phyloP scores from a whole-genome alignment of 1,139 yeast genomes.

The Zygosaccharomyces sapae region DNA sequence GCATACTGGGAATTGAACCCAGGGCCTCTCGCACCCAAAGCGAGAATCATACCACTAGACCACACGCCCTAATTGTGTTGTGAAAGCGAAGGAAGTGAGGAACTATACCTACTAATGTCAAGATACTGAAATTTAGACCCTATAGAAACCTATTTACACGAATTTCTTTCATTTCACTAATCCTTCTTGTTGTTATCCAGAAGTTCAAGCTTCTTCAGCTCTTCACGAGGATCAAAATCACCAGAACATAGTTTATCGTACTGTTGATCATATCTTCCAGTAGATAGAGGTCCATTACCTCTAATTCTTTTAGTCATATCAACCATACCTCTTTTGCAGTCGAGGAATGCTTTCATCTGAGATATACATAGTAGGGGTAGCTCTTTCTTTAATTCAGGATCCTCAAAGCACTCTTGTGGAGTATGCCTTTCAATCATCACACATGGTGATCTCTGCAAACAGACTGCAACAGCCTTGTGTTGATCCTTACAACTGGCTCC shows the following conservation, averaged over 20 bases:
- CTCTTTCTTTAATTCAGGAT: slow-evolving; percentile 70
- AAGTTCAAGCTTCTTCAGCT: slow-evolving; percentile 60
- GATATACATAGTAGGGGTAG: slow-evolving; percentile 87
- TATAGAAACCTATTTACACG: background rate
- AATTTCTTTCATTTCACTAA: slow-evolving; percentile 7
- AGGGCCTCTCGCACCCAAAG: slow-evolving; percentile 34
- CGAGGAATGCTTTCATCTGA: slow-evolving; percentile 78
- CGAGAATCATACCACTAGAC: slow-evolving; percentile 33
- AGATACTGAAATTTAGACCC: background rate
- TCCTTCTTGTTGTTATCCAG: slow-evolving; percentile 24
- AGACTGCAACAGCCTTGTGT: slow-evolving; percentile 86
- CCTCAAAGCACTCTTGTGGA: slow-evolving; percentile 80
- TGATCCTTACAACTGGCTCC: slow-evolving; percentile 82
- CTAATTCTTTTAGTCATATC: slow-evolving; percentile 90
- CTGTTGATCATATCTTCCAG: slow-evolving; percentile 87
- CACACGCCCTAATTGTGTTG: slow-evolving; percentile 21
- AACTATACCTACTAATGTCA: background rate
- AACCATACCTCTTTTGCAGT: slow-evolving; percentile 77
- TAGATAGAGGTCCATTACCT: slow-evolving; percentile 90
- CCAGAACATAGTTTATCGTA: slow-evolving; percentile 76
- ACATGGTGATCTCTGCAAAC: slow-evolving; percentile 94
- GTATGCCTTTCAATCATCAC: slow-evolving; percentile 85
- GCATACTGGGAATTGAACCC: slow-evolving; percentile 33
- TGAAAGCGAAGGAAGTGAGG: background rate
- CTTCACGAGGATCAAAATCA: slow-evolving; percentile 74